phyloP scores from a whole-genome alignment of 1,284 basidiomycete species.

The Tilletiaria anomala region DNA sequence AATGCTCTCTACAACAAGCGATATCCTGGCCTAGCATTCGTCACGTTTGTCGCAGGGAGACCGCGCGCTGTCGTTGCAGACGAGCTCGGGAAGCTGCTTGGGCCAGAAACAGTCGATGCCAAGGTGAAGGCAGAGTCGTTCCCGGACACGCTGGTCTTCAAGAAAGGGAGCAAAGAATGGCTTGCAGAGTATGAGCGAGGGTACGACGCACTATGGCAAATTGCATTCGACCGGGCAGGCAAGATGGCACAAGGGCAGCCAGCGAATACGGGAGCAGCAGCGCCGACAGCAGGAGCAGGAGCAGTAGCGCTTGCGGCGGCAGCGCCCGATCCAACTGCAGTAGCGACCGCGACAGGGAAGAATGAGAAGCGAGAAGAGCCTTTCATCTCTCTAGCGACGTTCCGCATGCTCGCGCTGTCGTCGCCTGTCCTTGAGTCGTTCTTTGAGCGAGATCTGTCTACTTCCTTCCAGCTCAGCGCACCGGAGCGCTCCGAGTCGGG shows the following conservation, averaged over 20 bases:
- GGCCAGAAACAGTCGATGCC: slow-evolving; percentile 3
- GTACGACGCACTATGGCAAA: slow-evolving; percentile 31
- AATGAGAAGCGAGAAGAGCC: slow-evolving; percentile 20
- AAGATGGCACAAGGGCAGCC: too few species aligned
- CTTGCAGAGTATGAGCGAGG: slow-evolving; percentile 23
- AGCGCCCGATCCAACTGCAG: not conserved
- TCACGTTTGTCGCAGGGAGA: slow-evolving; percentile 31
- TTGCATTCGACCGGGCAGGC: slow-evolving; percentile 25
- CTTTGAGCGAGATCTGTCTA: slow-evolving; percentile 31
- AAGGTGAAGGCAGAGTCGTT: slow-evolving; percentile 3
- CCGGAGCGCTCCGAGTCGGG: slow-evolving; percentile 27
- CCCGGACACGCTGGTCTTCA: not conserved
- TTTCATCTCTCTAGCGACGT: slow-evolving; percentile 30
- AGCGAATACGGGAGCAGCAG: too few species aligned
- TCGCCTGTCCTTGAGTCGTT: slow-evolving; percentile 32
- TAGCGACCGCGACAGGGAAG: not conserved
- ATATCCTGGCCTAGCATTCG: slow-evolving; percentile 31
- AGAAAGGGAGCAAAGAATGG: slow-evolving; percentile 13
- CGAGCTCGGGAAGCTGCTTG: slow-evolving; percentile 18
- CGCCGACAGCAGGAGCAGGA: too few species aligned
- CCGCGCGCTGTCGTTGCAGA: slow-evolving; percentile 44
- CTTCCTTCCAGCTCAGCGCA: slow-evolving; percentile 29
- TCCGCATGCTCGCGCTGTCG: slow-evolving; percentile 29
- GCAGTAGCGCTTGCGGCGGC: too few species aligned
- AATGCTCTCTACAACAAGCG: slow-evolving; percentile 29